Conservation (phyloP, 1,139 yeast genomes). For the Kluyveromyces sp. region DNA sequence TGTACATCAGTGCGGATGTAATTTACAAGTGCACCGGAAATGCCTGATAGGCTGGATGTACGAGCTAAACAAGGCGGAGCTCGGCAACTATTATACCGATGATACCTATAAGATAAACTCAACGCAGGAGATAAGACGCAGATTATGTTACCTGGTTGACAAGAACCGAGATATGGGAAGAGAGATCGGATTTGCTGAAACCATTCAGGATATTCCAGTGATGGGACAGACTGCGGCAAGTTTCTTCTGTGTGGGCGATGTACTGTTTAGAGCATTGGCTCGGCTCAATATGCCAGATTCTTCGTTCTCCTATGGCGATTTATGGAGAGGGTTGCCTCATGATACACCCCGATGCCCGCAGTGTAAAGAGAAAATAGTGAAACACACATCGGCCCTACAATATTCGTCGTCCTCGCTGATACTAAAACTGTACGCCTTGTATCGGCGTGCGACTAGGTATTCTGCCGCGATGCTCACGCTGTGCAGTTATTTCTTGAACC, state of each 20-base stretch:
- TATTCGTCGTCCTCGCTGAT: slow-evolving; percentile 11
- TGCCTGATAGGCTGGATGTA: slow-evolving; percentile 19
- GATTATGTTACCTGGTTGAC: slow-evolving; percentile 16
- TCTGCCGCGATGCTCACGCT: slow-evolving; percentile 9
- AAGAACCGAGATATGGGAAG: slow-evolving; percentile 17
- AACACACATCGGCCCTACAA: slow-evolving; percentile 7
- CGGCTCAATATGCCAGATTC: slow-evolving; percentile 5
- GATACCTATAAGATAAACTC: slow-evolving; percentile 9
- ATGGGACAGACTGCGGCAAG: slow-evolving; percentile 13
- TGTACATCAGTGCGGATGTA: slow-evolving; percentile 19
- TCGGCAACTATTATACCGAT: slow-evolving; percentile 9
- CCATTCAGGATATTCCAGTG: slow-evolving; percentile 14
- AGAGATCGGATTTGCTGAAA: slow-evolving; percentile 14
- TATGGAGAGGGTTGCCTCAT: slow-evolving; percentile 15
- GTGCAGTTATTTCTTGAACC: slow-evolving; percentile 12
- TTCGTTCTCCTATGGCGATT: not conserved
- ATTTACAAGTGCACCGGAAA: slow-evolving; percentile 18
- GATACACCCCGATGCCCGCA: slow-evolving; percentile 18
- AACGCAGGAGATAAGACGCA: slow-evolving; percentile 12
- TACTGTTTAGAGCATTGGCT: slow-evolving; percentile 5
- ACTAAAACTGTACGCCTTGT: slow-evolving; percentile 7
- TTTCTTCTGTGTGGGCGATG: slow-evolving; percentile 9
- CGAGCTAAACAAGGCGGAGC: slow-evolving; percentile 13
- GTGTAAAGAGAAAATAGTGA: slow-evolving; percentile 15
- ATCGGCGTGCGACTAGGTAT: slow-evolving; percentile 12